Percentiles rank a stretch among this genome's conserved stretches.
Conservation (phyloP, 169 alveolate genomes). For the Eimeria praecox region DNA sequence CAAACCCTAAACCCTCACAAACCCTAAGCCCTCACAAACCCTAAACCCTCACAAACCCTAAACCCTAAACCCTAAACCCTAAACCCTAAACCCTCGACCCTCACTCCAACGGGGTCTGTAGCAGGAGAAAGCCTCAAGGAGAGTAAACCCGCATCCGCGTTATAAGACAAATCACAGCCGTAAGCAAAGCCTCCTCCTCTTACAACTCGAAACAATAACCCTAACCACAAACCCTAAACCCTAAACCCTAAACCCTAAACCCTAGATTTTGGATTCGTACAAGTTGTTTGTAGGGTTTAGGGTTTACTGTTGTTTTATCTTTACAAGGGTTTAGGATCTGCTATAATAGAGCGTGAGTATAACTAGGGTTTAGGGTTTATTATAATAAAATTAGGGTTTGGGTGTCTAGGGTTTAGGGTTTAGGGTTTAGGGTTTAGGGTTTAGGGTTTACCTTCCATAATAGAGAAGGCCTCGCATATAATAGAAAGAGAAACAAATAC, state of each 20-base stretch:
- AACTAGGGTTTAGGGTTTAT: conserved; percentile 33
- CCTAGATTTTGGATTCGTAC: neutral
- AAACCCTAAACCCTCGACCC: conserved; percentile 16
- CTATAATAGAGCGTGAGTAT: neutral
- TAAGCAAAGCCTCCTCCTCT: conserved; percentile 71
- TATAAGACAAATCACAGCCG: conserved; percentile 69
- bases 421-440: conserved; percentile 46
- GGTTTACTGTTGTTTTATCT: neutral
- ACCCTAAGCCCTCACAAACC: neutral
- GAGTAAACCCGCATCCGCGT: conserved; percentile 30
- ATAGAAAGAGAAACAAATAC: neutral
- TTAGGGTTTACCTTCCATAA: conserved; percentile 67
- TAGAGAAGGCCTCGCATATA: conserved; percentile 43
- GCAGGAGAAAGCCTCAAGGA: conserved; percentile 53
- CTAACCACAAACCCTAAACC: conserved; percentile 24
- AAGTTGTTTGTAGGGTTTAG: neutral
- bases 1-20: conserved; percentile 4
- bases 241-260: conserved; percentile 45
- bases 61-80: conserved; percentile 2
- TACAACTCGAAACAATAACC: conserved; percentile 47
- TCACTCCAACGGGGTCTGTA: conserved; percentile 49
- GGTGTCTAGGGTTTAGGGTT: neutral
- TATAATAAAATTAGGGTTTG: neutral
- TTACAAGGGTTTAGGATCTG: neutral
- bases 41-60: neutral